Evolutionary conservation across 1,284 basidiomycete species (phyloP).

Genomic region (Puccinia polysora): DNA sequence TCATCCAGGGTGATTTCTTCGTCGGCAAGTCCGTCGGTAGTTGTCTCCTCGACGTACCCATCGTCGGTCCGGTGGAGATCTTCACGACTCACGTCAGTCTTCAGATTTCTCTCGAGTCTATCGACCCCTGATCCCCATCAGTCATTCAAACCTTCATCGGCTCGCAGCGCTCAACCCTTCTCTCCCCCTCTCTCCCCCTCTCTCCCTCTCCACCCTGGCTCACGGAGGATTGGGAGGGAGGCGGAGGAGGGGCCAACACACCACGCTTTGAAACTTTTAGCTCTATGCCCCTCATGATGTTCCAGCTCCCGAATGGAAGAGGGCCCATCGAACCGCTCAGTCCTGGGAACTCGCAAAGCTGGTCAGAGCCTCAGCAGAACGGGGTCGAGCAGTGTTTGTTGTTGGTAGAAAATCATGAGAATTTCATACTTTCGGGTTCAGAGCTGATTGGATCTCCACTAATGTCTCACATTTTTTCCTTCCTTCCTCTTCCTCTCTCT

Average conservation of each 20-base stretch:
- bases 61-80: constrained; percentile 70
- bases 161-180: too few species aligned
- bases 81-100: constrained; percentile 84
- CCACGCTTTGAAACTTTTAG: too few species aligned
- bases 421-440: too few species aligned
- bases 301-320: constrained; percentile 64
- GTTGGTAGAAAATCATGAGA: constrained; percentile 58
- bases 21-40: constrained; percentile 91
- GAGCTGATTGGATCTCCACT: too few species aligned
- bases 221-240: too few species aligned
- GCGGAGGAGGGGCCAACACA: too few species aligned
- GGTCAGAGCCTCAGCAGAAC: constrained; percentile 69
- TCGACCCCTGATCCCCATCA: too few species aligned
- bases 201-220: not conserved
- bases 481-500: not conserved
- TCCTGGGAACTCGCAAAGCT: constrained; percentile 90
- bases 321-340: constrained; percentile 86
- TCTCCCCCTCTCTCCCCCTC: not conserved
- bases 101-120: too few species aligned
- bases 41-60: constrained; percentile 60
- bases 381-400: constrained; percentile 82
- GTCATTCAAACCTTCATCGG: too few species aligned
- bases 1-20: constrained; percentile 89
- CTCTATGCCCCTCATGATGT: constrained; percentile 75
- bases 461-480: too few species aligned